Conservation (phyloP, 169 alveolate species). For the Eimeria necatrix region DNA sequence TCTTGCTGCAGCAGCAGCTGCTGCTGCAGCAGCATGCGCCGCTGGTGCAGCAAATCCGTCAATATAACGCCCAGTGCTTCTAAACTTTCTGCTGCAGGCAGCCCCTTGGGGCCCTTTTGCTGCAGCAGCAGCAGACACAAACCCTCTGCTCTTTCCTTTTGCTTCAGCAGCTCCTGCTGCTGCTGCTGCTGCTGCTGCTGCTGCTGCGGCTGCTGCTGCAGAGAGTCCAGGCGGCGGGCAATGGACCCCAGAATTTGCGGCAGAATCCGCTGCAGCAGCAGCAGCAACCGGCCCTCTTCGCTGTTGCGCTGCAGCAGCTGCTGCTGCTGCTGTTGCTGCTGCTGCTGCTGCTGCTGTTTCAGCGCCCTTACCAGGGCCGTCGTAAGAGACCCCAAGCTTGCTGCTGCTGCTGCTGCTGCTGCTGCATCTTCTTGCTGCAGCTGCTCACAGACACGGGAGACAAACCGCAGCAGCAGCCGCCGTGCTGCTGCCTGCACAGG, state of each 20-base stretch:
- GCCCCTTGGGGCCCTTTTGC: conserved; percentile 7
- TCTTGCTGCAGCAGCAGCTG: conserved; percentile 25
- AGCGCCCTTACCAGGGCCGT: conserved; percentile 20
- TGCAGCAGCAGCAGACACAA: conserved; percentile 17
- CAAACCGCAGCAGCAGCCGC: conserved; percentile 8
- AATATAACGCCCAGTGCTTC: conserved; percentile 9
- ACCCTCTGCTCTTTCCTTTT: conserved; percentile 14
- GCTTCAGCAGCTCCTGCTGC: conserved; percentile 47
- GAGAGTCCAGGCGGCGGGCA: conserved; percentile 34
- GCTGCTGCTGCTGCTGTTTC: conserved; percentile 38
- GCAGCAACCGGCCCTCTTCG: background rate
- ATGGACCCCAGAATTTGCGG: conserved; percentile 11
- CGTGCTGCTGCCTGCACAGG: background rate
- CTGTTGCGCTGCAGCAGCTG: conserved; percentile 12
- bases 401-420: conserved; percentile 22
- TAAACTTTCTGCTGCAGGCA: background rate
- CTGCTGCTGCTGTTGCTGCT: conserved; percentile 56
- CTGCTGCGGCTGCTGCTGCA: conserved; percentile 34
- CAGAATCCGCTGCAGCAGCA: conserved; percentile 60
- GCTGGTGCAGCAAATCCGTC: conserved; percentile 37
- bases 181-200: conserved; percentile 59
- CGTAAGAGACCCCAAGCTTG: background rate
- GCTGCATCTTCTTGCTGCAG: conserved; percentile 57
- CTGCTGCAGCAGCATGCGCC: conserved; percentile 42
- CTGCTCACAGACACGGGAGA: background rate